These are phyloP conservation scores for Scleroderma citrinum DNA, from an alignment of 768 basidiomycete genomes.

Conservation along the genomic window DNA sequence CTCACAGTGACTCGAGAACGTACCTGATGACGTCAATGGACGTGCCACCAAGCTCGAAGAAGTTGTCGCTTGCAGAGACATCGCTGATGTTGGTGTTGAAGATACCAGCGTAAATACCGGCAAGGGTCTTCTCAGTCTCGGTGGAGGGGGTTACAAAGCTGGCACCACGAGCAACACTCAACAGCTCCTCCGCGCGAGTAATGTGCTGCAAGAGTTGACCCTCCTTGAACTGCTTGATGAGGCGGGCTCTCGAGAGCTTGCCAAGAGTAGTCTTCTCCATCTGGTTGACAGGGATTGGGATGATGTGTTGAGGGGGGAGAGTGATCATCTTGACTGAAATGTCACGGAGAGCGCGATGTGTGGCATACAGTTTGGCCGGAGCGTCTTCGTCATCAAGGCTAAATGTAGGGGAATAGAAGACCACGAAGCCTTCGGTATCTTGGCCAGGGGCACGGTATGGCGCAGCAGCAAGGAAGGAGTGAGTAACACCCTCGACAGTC, in stretches of 20 bases:
- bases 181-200: constrained; percentile 16
- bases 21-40: constrained; percentile 31
- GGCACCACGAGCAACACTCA: constrained; percentile 12
- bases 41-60: constrained; percentile 36
- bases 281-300: constrained; percentile 25
- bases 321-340: constrained; percentile 25
- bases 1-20: constrained; percentile 2
- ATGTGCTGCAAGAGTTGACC: constrained; percentile 26
- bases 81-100: too few species aligned
- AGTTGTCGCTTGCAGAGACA: constrained; percentile 25
- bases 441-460: constrained; percentile 35
- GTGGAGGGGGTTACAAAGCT: constrained; percentile 14
- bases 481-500: constrained; percentile 31
- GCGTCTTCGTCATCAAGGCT: constrained; percentile 15
- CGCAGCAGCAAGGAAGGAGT: too few species aligned
- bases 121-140: too few species aligned
- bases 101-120: too few species aligned
- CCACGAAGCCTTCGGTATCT: constrained; percentile 37
- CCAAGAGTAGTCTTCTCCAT: constrained; percentile 39
- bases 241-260: constrained; percentile 34
- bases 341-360: constrained; percentile 26
- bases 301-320: constrained; percentile 33
- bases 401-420: constrained; percentile 35
- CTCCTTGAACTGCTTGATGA: constrained; percentile 26
- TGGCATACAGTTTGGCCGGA: constrained; percentile 11